These are phyloP conservation scores for Ceratobasidium theobromae DNA, from an alignment of 1,284 basidiomycete genomes.

Conservation along the genomic window DNA sequence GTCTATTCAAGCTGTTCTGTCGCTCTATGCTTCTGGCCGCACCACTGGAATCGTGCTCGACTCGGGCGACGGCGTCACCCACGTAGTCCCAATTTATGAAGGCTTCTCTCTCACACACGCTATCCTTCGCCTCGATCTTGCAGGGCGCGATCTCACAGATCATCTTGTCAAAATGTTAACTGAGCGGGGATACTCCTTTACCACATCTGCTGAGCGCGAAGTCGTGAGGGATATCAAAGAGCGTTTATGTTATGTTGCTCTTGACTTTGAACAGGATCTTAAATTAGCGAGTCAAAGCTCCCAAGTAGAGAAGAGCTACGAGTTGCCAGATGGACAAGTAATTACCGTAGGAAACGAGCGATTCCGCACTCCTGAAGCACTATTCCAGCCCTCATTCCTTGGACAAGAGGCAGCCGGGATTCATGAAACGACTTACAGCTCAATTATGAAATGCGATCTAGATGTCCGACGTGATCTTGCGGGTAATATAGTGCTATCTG, in stretches of 20 bases:
- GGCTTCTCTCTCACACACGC: slow-evolving; percentile 95
- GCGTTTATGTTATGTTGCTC: slow-evolving; percentile 96
- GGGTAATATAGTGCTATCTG: slow-evolving; percentile 92
- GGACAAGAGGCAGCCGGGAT: slow-evolving; percentile 94
- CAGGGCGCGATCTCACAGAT: slow-evolving; percentile 93
- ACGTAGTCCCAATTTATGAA: slow-evolving; percentile 94
- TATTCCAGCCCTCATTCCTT: slow-evolving; percentile 95
- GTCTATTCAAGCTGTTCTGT: slow-evolving; percentile 89
- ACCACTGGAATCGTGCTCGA: slow-evolving; percentile 51
- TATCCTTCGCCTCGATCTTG: slow-evolving; percentile 92
- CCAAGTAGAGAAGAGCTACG: slow-evolving; percentile 92
- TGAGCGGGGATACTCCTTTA: slow-evolving; percentile 95
- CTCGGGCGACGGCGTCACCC: slow-evolving; percentile 79
- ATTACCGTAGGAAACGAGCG: slow-evolving; percentile 76
- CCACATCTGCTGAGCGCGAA: slow-evolving; percentile 91
- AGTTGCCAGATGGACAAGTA: slow-evolving; percentile 94
- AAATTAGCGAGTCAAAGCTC: slow-evolving; percentile 91
- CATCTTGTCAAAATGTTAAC: slow-evolving; percentile 90
- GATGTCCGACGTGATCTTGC: slow-evolving; percentile 89
- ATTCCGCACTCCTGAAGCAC: slow-evolving; percentile 95
- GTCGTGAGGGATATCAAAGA: slow-evolving; percentile 98
- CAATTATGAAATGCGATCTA: slow-evolving; percentile 77
- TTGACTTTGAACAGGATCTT: slow-evolving; percentile 96
- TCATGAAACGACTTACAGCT: slow-evolving; percentile 95
- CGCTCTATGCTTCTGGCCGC: slow-evolving; percentile 90